A percentile compares a stretch with the other conserved stretches of the same genome.
These are phyloP conservation scores for Saccharomycopsis hybrid DNA, from an alignment of 1,139 yeast species.

Conservation along the genomic window DNA sequence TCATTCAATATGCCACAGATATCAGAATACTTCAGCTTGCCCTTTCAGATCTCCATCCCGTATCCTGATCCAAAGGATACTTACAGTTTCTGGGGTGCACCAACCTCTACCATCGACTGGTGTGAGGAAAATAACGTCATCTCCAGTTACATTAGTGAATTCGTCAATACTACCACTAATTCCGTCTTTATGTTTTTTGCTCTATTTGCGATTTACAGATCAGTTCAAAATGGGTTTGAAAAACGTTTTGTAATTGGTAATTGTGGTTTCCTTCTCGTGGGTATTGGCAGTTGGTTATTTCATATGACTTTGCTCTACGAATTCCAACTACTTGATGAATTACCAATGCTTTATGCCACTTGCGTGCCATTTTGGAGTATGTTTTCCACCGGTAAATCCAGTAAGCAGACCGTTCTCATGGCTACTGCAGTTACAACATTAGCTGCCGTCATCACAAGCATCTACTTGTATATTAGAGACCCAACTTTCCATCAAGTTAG, in stretches of 20 bases:
- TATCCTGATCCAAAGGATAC: slow-evolving; percentile 30
- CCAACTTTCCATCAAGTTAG: slow-evolving; percentile 87
- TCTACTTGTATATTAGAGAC: slow-evolving; percentile 65
- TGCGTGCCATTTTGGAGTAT: slow-evolving; percentile 92
- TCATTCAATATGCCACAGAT: no score
- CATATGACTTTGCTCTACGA: slow-evolving; percentile 91
- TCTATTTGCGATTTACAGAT: slow-evolving; percentile 55
- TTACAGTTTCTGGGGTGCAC: slow-evolving; percentile 33
- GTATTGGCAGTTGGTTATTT: slow-evolving; percentile 89
- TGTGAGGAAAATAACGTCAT: slow-evolving; percentile 93
- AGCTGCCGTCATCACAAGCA: slow-evolving; percentile 49
- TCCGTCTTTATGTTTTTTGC: slow-evolving; percentile 63
- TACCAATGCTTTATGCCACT: slow-evolving; percentile 97
- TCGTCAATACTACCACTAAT: slow-evolving; percentile 76
- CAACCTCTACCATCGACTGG: slow-evolving; percentile 80
- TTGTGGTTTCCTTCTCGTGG: slow-evolving; percentile 79
- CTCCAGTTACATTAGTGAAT: slow-evolving; percentile 81
- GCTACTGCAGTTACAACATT: slow-evolving; percentile 49
- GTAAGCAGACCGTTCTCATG: slow-evolving; percentile 35
- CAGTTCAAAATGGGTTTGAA: slow-evolving; percentile 56
- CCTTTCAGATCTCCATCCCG: slow-evolving; percentile 24
- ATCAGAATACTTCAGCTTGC: no score
- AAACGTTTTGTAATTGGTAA: slow-evolving; percentile 49
- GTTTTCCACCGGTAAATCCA: slow-evolving; percentile 48
- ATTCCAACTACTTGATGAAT: slow-evolving; percentile 85